Percentiles rank a stretch among this genome's conserved stretches.
These are phyloP conservation scores for Oryza glumipatula DNA, from an alignment of 176 grass and related monocot genomes.

Conservation along the genomic window DNA sequence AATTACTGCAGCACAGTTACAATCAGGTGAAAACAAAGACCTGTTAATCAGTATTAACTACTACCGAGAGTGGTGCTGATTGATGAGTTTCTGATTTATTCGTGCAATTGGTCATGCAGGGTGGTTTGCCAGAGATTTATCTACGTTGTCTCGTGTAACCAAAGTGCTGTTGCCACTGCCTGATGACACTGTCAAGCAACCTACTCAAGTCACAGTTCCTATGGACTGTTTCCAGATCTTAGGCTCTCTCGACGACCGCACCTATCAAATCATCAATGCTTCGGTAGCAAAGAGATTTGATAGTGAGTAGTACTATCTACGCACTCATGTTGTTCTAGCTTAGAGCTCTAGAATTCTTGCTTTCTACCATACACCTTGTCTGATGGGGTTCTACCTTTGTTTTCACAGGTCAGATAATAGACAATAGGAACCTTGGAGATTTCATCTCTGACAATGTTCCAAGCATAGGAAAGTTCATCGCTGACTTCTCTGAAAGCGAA, in stretches of 20 bases:
- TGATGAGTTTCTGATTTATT: too few relatives aligned
- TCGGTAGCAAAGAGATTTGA: constrained; percentile 64
- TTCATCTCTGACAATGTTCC: constrained; percentile 74
- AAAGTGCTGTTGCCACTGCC: constrained; percentile 52
- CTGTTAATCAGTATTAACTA: too few relatives aligned
- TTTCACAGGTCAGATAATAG: constrained; percentile 48
- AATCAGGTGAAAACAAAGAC: too few relatives aligned
- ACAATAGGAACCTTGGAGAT: constrained; percentile 68
- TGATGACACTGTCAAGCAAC: constrained; percentile 49
- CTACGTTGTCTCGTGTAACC: constrained; percentile 54
- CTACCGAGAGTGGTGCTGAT: too few relatives aligned
- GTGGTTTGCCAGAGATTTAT: constrained; percentile 81
- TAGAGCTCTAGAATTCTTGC: neutral
- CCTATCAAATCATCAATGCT: constrained; percentile 61
- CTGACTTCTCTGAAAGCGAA: constrained; percentile 47
- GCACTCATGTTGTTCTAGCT: constrained; percentile 9
- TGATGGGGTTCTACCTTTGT: neutral
- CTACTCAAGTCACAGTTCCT: constrained; percentile 59
- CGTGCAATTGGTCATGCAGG: constrained; percentile 41
- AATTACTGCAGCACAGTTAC: too few relatives aligned
- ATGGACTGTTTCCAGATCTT: constrained; percentile 74
- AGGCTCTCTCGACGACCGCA: constrained; percentile 54
- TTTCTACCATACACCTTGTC: constrained; percentile 22
- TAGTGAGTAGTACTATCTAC: constrained; percentile 43
- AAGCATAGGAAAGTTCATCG: constrained; percentile 63